Evolutionary conservation across 2,329 filamentous ascomycete species (phyloP).

Genomic region (Stachybotrys chlorohalonatus): DNA sequence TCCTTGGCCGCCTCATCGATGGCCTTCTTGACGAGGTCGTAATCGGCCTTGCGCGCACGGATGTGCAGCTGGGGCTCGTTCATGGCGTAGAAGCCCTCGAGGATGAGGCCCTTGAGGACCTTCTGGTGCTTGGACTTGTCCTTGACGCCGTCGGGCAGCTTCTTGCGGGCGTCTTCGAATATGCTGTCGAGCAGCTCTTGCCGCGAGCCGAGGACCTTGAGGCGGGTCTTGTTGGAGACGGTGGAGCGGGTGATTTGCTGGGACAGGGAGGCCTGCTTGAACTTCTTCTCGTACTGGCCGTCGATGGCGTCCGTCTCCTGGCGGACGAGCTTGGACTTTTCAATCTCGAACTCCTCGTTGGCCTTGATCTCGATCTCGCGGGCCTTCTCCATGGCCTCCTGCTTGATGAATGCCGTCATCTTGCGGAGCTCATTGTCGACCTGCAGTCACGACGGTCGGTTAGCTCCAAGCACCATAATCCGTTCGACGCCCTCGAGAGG

Average conservation of each 20-base stretch:
- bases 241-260: slow-evolving; percentile 98
- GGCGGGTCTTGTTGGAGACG: slow-evolving; percentile 88
- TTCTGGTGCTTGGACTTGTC: slow-evolving; percentile 67
- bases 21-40: slow-evolving; percentile 66
- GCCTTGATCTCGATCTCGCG: slow-evolving; percentile 97
- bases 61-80: slow-evolving; percentile 70
- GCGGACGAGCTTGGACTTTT: slow-evolving; percentile 97
- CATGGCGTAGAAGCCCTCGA: slow-evolving; percentile 86
- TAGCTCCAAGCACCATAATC: too few relatives aligned
- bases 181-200: slow-evolving; percentile 87
- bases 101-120: slow-evolving; percentile 68
- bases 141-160: slow-evolving; percentile 55
- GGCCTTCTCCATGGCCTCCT: slow-evolving; percentile 94
- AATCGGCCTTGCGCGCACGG: slow-evolving; percentile 72
- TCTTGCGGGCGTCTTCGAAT: slow-evolving; percentile 71
- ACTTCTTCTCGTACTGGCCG: slow-evolving; percentile 91
- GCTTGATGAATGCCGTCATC: slow-evolving; percentile 99
- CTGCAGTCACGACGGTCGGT: slow-evolving; percentile 33
- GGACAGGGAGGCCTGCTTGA: slow-evolving; percentile 96
- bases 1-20: slow-evolving; percentile 67
- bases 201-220: slow-evolving; percentile 76
- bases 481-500: not conserved
- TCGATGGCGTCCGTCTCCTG: slow-evolving; percentile 93
- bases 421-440: slow-evolving; percentile 98
- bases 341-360: slow-evolving; percentile 97